Evolutionary conservation across 2,329 filamentous ascomycete species (phyloP), one percentile per base, ranked within the genome.

Genomic region (Phialophora macrospora): DNA sequence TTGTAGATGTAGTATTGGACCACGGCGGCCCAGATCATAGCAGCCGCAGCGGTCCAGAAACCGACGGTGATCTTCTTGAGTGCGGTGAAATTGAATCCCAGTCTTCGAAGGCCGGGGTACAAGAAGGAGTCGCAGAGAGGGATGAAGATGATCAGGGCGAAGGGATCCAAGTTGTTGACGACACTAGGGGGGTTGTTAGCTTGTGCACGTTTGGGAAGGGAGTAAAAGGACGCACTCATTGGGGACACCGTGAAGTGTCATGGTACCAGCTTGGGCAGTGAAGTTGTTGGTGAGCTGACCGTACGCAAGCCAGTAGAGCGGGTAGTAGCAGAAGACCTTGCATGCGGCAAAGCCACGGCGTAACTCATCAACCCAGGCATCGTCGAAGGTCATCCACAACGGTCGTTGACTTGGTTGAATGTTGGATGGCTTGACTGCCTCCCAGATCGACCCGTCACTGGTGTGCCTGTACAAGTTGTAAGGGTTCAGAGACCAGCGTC

Each of bases 351-450:
- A 80, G 66, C 89, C 90, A 77, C 90, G 88, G 59, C 83, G 82
- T 58, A 93, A 87, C 74, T 93, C 89, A 74, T 92, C 90, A 32
- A 94, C 90, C 90, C 90, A 94, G 59, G 87, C 86, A 71, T 94
- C 91, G 68, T 94, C 90, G 71, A 93, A 93, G 0, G 88, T 90
- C 88, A 93, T 93, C 89, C 90, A 93, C 0, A 55, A 44, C 4
- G 68, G 68, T 49, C 87, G 87, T 68, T 82, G 75, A 1, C 76
- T 76, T 34, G 83, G 79, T 14, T 83, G 79, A 5, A 91, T 81
- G 41, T 82, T 80, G 74, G 87, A 90, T 2, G 90, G 90, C 66
- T 68, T 70, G 24, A 61, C 63, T 2, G 73, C 77, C n/a, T 79
- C 79, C 12, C 68, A 68, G 28, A 70, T 56, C 20, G 66, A 66